These are phyloP conservation scores for Aphanomyces astaci DNA, from an alignment of 352 stramenopile genomes.

Conservation along the genomic window DNA sequence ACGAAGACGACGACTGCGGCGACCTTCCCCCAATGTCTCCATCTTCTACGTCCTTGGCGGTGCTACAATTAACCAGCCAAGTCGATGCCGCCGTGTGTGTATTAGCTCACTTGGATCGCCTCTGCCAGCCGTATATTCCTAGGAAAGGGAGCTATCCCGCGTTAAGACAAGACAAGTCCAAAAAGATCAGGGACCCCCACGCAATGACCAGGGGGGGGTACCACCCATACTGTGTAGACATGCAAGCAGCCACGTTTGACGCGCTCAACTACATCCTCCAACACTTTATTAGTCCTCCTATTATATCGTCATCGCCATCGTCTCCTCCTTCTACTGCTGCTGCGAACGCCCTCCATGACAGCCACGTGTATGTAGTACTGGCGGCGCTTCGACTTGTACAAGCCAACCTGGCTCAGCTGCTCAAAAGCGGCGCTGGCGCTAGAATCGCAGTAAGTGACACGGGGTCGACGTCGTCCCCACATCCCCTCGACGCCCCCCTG, in stretches of 20 bases:
- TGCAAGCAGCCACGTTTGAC: slow-evolving; percentile 29
- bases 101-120: slow-evolving; percentile 69
- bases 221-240: slow-evolving; percentile 31
- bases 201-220: not conserved
- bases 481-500: not conserved
- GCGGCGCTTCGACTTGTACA: slow-evolving; percentile 62
- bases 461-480: not conserved
- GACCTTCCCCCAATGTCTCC: not conserved
- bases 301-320: not conserved
- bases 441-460: slow-evolving; percentile 25
- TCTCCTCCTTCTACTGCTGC: too few relatives aligned
- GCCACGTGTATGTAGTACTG: slow-evolving; percentile 60
- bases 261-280: slow-evolving; percentile 26
- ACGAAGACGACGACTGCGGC: not conserved
- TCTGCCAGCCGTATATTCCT: slow-evolving; percentile 42
- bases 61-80: slow-evolving; percentile 23
- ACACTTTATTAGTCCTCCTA: slow-evolving; percentile 8
- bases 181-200: not conserved
- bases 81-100: slow-evolving; percentile 46
- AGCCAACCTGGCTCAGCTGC: slow-evolving; percentile 61
- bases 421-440: slow-evolving; percentile 48
- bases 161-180: not conserved
- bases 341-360: slow-evolving; percentile 11
- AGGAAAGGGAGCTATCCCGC: not conserved
- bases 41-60: not conserved